phyloP scores from a whole-genome alignment of 331 rosid genomes.

The Acacia concinna region DNA sequence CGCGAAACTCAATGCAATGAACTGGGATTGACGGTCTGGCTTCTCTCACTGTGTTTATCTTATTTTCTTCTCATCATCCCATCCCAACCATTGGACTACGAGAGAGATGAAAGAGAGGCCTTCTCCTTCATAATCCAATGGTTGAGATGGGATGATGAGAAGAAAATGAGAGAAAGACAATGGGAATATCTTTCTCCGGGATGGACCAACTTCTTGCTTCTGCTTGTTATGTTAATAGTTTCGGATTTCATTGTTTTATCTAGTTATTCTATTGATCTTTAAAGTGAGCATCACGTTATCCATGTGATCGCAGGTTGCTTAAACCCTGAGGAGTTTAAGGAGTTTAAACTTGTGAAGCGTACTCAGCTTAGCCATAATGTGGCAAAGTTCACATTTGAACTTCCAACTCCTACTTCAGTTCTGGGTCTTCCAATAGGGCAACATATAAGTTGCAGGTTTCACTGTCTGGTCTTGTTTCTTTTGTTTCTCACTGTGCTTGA shows the following conservation, averaged over 20 bases:
- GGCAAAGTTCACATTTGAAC: conserved; percentile 87
- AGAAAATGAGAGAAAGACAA: too few relatives aligned
- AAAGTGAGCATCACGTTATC: conserved; percentile 13
- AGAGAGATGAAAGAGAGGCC: too few relatives aligned
- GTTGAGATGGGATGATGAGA: too few relatives aligned
- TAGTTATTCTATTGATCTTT: background rate
- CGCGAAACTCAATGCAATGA: conserved; percentile 2
- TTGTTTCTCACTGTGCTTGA: conserved; percentile 9
- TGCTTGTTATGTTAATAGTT: background rate
- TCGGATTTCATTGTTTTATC: background rate
- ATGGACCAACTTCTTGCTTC: background rate
- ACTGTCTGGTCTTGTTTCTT: conserved; percentile 21
- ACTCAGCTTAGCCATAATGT: conserved; percentile 92
- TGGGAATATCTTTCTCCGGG: too few relatives aligned
- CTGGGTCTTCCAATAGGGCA: conserved; percentile 99
- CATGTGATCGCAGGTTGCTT: conserved; percentile 53
- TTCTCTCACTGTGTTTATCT: too few relatives aligned
- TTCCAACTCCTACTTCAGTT: conserved; percentile 75
- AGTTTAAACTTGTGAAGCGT: conserved; percentile 79
- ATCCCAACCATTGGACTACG: too few relatives aligned
- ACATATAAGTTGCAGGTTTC: conserved; percentile 96
- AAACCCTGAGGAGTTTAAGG: conserved; percentile 71
- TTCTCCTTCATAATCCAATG: too few relatives aligned
- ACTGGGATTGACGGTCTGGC: too few relatives aligned
- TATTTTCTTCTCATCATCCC: too few relatives aligned